A percentile compares a stretch with the other conserved stretches of the same genome.
Conservation (phyloP, 139 green algal species). For the Chlorella sp. region DNA sequence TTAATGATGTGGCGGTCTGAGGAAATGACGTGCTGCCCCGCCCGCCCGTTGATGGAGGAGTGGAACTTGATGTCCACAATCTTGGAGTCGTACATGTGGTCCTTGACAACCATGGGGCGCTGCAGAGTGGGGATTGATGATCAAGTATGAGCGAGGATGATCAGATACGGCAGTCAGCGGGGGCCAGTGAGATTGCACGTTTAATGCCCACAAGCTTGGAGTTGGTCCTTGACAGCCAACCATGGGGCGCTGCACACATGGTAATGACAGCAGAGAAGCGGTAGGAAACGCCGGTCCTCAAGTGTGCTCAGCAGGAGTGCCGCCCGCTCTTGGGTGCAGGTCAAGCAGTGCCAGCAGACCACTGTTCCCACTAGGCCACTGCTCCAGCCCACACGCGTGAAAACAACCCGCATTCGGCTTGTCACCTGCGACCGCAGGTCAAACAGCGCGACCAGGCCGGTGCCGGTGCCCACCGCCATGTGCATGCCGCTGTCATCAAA, state of each 20-base stretch:
- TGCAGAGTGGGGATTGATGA: conserved; percentile 32
- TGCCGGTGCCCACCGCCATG: conserved; percentile 86
- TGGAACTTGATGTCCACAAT: conserved; percentile 98
- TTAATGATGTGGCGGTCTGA: conserved; percentile 88
- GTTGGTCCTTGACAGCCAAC: conserved; percentile 88
- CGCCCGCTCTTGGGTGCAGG: too few relatives aligned
- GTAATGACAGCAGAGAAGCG: too few relatives aligned
- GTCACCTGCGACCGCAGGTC: conserved; percentile 74
- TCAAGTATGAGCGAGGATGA: too few relatives aligned
- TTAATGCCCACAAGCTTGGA: conserved; percentile 93
- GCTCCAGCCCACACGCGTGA: too few relatives aligned
- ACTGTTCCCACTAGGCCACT: too few relatives aligned
- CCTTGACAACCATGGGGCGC: conserved; percentile 85
- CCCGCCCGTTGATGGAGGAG: neutral
- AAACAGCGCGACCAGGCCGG: conserved; percentile 88
- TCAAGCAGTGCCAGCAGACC: too few relatives aligned
- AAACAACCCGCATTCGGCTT: neutral
- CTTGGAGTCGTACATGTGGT: conserved; percentile 94
- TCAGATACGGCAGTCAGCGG: too few relatives aligned
- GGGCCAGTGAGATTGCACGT: too few relatives aligned
- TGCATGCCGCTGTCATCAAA: conserved; percentile 85
- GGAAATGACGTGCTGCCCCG: conserved; percentile 72
- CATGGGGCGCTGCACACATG: too few relatives aligned
- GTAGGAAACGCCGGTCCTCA: too few relatives aligned
- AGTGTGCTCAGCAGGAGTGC: too few relatives aligned